Evolutionary conservation across 2,329 filamentous ascomycete genomes (phyloP).

Genomic region (Teratosphaeria zuluensis): DNA sequence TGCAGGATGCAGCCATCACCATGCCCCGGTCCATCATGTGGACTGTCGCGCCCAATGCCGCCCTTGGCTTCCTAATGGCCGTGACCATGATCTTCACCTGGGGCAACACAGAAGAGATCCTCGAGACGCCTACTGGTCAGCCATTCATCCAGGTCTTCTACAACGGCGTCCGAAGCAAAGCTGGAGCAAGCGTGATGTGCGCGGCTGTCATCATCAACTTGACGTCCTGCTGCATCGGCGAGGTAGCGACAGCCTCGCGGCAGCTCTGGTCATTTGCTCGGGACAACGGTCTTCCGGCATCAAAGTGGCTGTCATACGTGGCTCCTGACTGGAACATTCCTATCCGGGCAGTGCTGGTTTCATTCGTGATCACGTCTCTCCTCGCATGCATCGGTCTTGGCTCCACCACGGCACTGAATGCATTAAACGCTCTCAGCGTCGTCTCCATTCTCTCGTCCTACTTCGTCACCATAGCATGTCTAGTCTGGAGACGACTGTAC

Average conservation of each 20-base stretch:
- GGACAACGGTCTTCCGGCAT: conserved; percentile 4
- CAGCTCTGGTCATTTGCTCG: conserved; percentile 22
- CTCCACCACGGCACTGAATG: conserved; percentile 31
- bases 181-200: conserved; percentile 23
- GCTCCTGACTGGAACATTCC: conserved; percentile 14
- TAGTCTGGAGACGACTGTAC: conserved; percentile 28
- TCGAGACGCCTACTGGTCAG: background rate
- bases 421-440: conserved; percentile 31
- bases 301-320: conserved; percentile 3
- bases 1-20: conserved; percentile 13
- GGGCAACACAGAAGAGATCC: conserved; percentile 6
- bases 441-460: conserved; percentile 32
- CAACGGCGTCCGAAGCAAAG: conserved; percentile 23
- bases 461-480: conserved; percentile 27
- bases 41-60: conserved; percentile 13
- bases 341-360: conserved; percentile 15
- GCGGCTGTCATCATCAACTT: conserved; percentile 24
- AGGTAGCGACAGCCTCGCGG: conserved; percentile 29
- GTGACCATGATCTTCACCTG: conserved; percentile 26
- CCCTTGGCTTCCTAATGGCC: conserved; percentile 15
- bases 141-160: conserved; percentile 23
- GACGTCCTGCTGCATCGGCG: conserved; percentile 24
- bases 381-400: conserved; percentile 29
- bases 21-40: conserved; percentile 14
- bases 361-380: conserved; percentile 14